Evolutionary conservation across 148 eudicot species (phyloP).

Genomic region (Rhododendron molle): DNA sequence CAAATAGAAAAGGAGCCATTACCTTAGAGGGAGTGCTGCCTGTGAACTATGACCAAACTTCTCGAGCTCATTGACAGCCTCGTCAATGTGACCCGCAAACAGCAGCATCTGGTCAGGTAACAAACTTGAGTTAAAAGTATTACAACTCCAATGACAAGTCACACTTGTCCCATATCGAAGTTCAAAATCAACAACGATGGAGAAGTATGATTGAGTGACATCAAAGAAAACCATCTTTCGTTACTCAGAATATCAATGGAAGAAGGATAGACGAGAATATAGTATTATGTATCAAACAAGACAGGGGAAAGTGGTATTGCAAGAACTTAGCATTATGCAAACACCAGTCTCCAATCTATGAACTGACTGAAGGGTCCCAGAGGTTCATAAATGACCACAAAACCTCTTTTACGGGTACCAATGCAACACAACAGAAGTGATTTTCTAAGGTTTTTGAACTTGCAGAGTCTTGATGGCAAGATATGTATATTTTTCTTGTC

Average conservation of each 20-base stretch:
- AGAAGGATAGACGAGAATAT: neutral
- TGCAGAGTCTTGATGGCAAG: neutral
- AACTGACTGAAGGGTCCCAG: neutral
- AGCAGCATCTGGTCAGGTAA: constrained; percentile 50
- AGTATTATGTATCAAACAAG: neutral
- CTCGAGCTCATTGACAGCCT: constrained; percentile 59
- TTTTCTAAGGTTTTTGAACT: neutral
- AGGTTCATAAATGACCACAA: neutral
- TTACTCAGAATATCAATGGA: neutral
- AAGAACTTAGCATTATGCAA: neutral
- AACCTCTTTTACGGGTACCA: neutral
- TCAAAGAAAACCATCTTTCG: neutral
- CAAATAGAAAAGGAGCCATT: constrained; percentile 9
- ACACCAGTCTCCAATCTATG: neutral
- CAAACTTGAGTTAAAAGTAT: constrained; percentile 7
- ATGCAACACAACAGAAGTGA: neutral
- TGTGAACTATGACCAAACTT: constrained; percentile 34
- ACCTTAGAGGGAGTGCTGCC: constrained; percentile 52
- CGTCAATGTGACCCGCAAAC: constrained; percentile 52
- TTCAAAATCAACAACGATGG: neutral
- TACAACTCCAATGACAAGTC: neutral
- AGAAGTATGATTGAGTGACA: neutral
- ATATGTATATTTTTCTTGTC: neutral
- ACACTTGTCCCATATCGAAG: neutral
- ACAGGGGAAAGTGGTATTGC: neutral